These are phyloP conservation scores for Aspergillus pseudoterreus DNA, from an alignment of 2,329 filamentous ascomycete genomes.

Conservation along the genomic window DNA sequence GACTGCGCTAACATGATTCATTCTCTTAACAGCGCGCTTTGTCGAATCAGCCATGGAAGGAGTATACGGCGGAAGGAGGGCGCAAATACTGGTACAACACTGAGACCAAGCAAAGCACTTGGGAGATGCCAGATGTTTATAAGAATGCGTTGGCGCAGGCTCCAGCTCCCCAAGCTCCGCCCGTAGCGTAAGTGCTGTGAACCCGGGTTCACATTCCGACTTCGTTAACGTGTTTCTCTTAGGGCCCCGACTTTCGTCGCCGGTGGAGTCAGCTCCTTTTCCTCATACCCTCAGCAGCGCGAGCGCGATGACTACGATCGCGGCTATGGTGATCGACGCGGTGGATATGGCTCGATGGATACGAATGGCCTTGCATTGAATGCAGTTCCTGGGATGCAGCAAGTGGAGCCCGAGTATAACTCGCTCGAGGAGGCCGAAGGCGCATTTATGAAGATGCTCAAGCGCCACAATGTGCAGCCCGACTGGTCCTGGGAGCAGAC, in stretches of 20 bases:
- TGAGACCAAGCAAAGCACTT: conserved; percentile 86
- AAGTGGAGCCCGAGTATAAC: conserved; percentile 70
- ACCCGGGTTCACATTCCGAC: neutral
- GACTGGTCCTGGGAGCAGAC: conserved; percentile 93
- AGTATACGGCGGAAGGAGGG: conserved; percentile 82
- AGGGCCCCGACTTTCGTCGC: conserved; percentile 57
- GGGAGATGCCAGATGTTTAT: conserved; percentile 87
- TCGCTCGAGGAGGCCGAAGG: conserved; percentile 84
- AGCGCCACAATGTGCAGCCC: conserved; percentile 77
- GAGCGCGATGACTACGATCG: conserved; percentile 49
- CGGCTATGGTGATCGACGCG: conserved; percentile 45
- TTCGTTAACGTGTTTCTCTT: conserved; percentile 16
- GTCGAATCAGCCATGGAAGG: conserved; percentile 83
- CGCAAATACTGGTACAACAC: conserved; percentile 95
- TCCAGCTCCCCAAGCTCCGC: conserved; percentile 40
- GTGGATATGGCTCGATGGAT: conserved; percentile 42
- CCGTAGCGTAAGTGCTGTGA: conserved; percentile 42
- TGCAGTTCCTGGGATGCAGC: conserved; percentile 35
- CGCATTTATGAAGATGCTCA: conserved; percentile 87
- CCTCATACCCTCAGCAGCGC: conserved; percentile 38
- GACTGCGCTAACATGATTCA: conserved; percentile 13
- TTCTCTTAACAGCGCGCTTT: conserved; percentile 63
- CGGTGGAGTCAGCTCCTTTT: conserved; percentile 49
- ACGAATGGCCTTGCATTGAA: conserved; percentile 39
- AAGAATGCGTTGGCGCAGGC: conserved; percentile 67